Base-by-base conservation (phyloP, 768 basidiomycete species). In the Hebeloma cylindrosporum region DNA sequence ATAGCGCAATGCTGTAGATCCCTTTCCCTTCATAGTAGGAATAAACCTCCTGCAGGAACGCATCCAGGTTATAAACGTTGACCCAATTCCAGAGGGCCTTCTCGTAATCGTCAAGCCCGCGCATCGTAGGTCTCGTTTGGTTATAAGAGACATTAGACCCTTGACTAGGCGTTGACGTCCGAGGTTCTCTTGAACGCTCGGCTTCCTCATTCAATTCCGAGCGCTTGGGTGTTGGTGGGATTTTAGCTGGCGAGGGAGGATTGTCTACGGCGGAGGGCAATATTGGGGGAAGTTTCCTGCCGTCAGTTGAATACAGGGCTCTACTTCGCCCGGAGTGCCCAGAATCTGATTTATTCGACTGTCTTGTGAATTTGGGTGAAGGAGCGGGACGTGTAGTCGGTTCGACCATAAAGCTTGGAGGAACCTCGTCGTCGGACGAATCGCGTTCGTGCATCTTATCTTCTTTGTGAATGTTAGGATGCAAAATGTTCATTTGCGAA, bases 21-120 rank as follows among this genome's bases (percentile, higher is more conserved):
- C 96, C 96, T 62, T 96, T 96, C 18, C 94, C 93, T 60, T 91
- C 87, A 61, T 99, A 99, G 64, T 98, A 99, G 33, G 77, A 75
- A 65, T 99, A 98, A 28, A 91, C 91, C 51, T 97, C 93, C 66
- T 95, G 91, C 21, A 99, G 68, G 65, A 94, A 99, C 6, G 83
- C 84, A 59, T 99, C 96, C 28, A 99, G 76, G 61, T 99, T 97
- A 61, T 93, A 92, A 9, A 98, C 93, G 61, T 99, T 99, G 47
- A 97, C 93, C 96, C 96, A 99, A 46, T 89, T 88, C 96, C 96
- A 99, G 36, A 98, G 65, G 1, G 96, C 96, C 47, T 83, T 84
- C 64, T 99, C 93, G 58, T 89, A 84, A 9, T 82, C 81, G 58
- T 93, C 87, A 33, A 93, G 62, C 7, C 89, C 86, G 39, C 80